Evolutionary conservation across 306 rosid genomes (phyloP).

Genomic region (Dalbergia oliveri): DNA sequence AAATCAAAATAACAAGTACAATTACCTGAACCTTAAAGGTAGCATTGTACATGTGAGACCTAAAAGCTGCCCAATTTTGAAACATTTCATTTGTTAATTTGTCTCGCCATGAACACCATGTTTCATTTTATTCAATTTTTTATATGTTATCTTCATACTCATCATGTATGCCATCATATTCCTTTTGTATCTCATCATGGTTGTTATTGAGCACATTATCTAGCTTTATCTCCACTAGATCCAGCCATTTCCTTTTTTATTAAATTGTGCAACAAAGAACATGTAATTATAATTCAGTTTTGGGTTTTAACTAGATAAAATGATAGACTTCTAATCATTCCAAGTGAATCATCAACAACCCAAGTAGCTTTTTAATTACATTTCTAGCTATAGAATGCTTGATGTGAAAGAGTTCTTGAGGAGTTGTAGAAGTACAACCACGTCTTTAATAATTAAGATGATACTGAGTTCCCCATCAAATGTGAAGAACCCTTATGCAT

Average conservation of each 20-base stretch:
- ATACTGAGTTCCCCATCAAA: neutral
- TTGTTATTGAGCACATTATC: neutral
- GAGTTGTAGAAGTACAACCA: neutral
- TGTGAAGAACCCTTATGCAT: conserved; percentile 6
- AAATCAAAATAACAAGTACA: too few relatives aligned
- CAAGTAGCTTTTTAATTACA: neutral
- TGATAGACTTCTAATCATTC: neutral
- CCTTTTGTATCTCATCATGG: neutral
- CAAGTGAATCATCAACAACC: neutral
- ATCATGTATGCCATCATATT: neutral
- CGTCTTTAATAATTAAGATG: neutral
- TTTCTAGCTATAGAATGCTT: neutral
- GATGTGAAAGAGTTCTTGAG: neutral
- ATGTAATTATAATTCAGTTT: neutral
- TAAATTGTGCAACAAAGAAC: neutral
- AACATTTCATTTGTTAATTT: neutral
- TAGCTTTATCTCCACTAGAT: neutral
- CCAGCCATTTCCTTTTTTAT: neutral
- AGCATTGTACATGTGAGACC: neutral
- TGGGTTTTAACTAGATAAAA: neutral
- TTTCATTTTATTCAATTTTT: neutral
- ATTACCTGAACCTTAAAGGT: neutral
- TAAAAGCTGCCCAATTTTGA: neutral
- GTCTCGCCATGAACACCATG: neutral
- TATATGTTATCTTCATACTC: neutral